Conservation (phyloP, 2,329 filamentous ascomycete genomes). For the Paecilomyces variotii region DNA sequence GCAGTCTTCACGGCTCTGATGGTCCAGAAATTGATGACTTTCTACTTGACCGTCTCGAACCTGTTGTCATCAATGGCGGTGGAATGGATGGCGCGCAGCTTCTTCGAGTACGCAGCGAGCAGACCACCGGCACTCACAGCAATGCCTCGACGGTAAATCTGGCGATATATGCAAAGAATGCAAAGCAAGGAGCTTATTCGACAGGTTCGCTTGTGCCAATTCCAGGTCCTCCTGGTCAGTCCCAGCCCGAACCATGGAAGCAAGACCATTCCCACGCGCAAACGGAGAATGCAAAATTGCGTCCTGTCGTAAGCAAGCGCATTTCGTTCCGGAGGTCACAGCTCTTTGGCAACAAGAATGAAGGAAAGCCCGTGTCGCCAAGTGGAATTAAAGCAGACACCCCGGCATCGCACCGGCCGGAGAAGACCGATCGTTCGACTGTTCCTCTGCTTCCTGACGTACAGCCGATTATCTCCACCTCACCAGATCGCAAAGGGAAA, state of each 20-base stretch:
- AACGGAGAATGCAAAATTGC: neutral
- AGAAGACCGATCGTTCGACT: neutral
- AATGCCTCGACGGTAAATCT: slow-evolving; percentile 20
- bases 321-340: neutral
- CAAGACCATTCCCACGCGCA: neutral
- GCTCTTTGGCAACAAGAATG: neutral
- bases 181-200: slow-evolving; percentile 22
- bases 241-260: slow-evolving; percentile 2
- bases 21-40: slow-evolving; percentile 43
- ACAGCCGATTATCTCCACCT: neutral
- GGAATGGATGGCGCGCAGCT: slow-evolving; percentile 26
- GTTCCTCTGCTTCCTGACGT: slow-evolving; percentile 4
- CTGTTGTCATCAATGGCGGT: slow-evolving; percentile 43
- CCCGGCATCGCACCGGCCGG: neutral
- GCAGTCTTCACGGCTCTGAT: slow-evolving; percentile 32
- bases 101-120: slow-evolving; percentile 31
- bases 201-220: slow-evolving; percentile 25
- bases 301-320: neutral
- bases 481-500: neutral
- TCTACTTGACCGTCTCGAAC: slow-evolving; percentile 38
- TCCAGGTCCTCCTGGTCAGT: slow-evolving; percentile 14
- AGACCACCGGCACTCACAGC: slow-evolving; percentile 29
- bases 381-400: neutral
- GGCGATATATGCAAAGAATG: slow-evolving; percentile 11
- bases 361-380: neutral